Base-by-base conservation (phyloP, 345 rosid species). In the Gossypium stocksii region DNA sequence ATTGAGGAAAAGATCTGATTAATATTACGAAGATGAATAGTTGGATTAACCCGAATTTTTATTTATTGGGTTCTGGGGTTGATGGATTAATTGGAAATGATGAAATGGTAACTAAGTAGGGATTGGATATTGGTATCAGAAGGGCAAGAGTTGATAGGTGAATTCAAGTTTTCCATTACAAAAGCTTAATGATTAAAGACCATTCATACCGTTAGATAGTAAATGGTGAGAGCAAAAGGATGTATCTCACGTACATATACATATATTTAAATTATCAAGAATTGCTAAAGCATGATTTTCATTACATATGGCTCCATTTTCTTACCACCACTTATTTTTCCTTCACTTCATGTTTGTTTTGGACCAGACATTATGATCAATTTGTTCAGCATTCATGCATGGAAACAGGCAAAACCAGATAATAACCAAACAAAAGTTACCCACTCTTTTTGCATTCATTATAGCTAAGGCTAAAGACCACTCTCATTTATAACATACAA, bases 341-440 rank as follows among this genome's bases (percentile, higher is more conserved):
- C 51, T 2, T 60, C 61, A 14, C 17, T 60, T 25, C 7, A 25
- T 25, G 60, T 9, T 11, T 45, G 12, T 12, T 60, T 60, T 25
- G 64, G 64, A 60, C 64, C 64, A 25, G 41, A 60, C 41, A 25
- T 25, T n/a, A 60, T 60, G 64, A 60, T 60, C 15, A 25, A 60
- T 13, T 0, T 46, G 51, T 46, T 46, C 51, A 15, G 15, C 17
- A 7, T 16, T 5, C 56, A 52, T 60, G 64, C 64, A 60, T 25
- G 64, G 64, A 34, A 12, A 58, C 46, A 8, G 22, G 46, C 66
- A 41, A 62, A 62, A 56, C 15, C 23, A 38, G 41, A 34, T 9
- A 38, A 23, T 20, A 56, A 56, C 41, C 63, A 8, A 20, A 62
- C 46, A 34, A 62, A 62, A 62, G 19, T 16, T 62, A 38, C 14